Conservation (phyloP, 257 asterid genomes). For the Jasminum sambac region DNA sequence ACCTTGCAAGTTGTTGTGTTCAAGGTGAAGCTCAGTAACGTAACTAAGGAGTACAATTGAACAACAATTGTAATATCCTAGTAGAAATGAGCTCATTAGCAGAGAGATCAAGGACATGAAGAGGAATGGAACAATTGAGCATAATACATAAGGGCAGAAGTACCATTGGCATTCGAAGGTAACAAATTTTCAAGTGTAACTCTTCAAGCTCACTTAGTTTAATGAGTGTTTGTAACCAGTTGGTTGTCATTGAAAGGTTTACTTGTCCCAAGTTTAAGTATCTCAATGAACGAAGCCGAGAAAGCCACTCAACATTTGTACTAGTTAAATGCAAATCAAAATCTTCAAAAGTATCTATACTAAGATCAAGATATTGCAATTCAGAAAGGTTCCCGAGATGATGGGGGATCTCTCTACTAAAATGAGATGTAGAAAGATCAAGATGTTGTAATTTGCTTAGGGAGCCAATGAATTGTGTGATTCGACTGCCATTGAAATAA, state of each 20-base stretch:
- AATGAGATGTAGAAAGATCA: neutral
- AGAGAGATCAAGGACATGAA: constrained; percentile 19
- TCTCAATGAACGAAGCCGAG: constrained; percentile 9
- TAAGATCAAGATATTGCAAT: constrained; percentile 21
- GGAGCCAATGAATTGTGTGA: too few relatives aligned
- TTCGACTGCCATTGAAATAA: too few relatives aligned
- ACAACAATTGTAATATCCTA: constrained; percentile 13
- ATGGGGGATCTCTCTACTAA: neutral
- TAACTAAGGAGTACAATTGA: constrained; percentile 6
- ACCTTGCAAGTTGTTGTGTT: too few relatives aligned
- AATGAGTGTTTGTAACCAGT: constrained; percentile 22
- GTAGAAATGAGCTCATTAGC: neutral
- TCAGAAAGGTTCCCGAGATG: constrained; percentile 11
- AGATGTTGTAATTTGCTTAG: too few relatives aligned
- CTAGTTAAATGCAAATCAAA: too few relatives aligned
- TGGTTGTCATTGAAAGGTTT: constrained; percentile 10
- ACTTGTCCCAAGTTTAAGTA: constrained; percentile 12
- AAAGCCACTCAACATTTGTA: constrained; percentile 24
- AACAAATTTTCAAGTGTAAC: neutral
- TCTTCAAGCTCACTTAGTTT: constrained; percentile 4
- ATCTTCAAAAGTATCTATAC: too few relatives aligned
- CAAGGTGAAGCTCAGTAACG: neutral
- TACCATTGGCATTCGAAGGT: neutral
- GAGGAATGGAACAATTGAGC: neutral
- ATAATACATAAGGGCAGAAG: neutral